Evolutionary conservation across 257 asterid species (phyloP), one percentile per base, ranked within the genome.

Genomic region (Penstemon davidsonii): DNA sequence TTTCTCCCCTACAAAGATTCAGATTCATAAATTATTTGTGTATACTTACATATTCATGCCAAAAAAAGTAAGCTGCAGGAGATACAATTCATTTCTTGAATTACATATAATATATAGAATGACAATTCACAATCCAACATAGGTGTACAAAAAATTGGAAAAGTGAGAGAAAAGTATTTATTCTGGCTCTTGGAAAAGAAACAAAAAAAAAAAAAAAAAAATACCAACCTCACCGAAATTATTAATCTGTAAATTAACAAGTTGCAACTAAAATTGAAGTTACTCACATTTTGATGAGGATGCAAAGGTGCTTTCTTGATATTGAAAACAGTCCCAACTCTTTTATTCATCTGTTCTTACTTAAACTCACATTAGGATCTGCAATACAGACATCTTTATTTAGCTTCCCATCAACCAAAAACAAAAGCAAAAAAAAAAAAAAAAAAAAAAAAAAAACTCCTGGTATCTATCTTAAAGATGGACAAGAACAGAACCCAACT

Each of bases 1-100:
- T 79, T 81, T 77, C 77, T 86, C 77, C 80, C 88, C 96, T 84
- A 54, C 69, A 36, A 77, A 75, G 62, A 70, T 76, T 82, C 69
- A 64, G 63, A 51, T 60, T 57, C 38, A 74, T 37, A 60, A 68
- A 58, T 42, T 39, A 55, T 9, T 10, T 50, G 33, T 25, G 33
- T 25, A 1, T 25, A 25, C 33, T 25, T 25, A 25, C 33, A 25
- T 25, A 25, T 25, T 2, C 33, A 25, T 25, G 2, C 33, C 33
- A 25, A 36, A 0, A 3, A 8, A 65, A 15, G 18, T 12, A 33
- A 69, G 73, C 38, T 15, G 38, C 33, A 25, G 33, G 33, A 25
- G 33, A 25, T 1, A 25, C 33, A 25, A 25, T 25, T 25, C 33
- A 25, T 25, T 25, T 25, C 2, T 25, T 25, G 33, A 25, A 25